Percentiles rank a stretch among this genome's conserved stretches.
These are phyloP conservation scores for Nemania bipapillata DNA, from an alignment of 2,329 filamentous ascomycete genomes.

Conservation along the genomic window DNA sequence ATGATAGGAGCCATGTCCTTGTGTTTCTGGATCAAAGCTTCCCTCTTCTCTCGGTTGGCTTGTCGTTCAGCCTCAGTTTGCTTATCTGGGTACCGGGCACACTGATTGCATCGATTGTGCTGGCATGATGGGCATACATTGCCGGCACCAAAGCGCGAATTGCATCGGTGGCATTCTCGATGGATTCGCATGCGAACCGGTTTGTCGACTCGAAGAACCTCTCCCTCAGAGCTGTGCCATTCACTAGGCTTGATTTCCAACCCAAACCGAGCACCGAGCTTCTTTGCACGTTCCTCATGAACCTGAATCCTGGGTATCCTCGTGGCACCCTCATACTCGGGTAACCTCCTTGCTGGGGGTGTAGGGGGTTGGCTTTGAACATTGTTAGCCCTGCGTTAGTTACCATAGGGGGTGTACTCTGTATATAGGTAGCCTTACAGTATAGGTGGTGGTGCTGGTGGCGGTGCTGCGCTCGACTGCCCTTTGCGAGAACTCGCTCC, in stretches of 20 bases:
- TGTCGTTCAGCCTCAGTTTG: slow-evolving; percentile 67
- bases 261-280: slow-evolving; percentile 66
- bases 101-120: slow-evolving; percentile 83
- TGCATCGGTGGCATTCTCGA: slow-evolving; percentile 83
- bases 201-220: slow-evolving; percentile 75
- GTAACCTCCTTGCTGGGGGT: slow-evolving; percentile 31
- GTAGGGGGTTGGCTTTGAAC: slow-evolving; percentile 39
- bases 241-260: slow-evolving; percentile 66
- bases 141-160: slow-evolving; percentile 75
- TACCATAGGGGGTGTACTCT: not conserved
- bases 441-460: slow-evolving; percentile 26
- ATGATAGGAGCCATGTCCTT: slow-evolving; percentile 67
- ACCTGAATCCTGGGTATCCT: slow-evolving; percentile 63
- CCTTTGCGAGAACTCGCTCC: slow-evolving; percentile 51
- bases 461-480: slow-evolving; percentile 25
- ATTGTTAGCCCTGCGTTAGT: slow-evolving; percentile 34
- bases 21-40: slow-evolving; percentile 63
- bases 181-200: slow-evolving; percentile 81
- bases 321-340: slow-evolving; percentile 47
- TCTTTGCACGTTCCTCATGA: slow-evolving; percentile 67
- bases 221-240: slow-evolving; percentile 64
- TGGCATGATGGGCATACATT: slow-evolving; percentile 81
- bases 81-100: slow-evolving; percentile 77
- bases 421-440: slow-evolving; percentile 42
- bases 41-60: slow-evolving; percentile 63